Percentiles rank a stretch among this genome's conserved stretches.
Evolutionary conservation across 768 basidiomycete species (phyloP).

Genomic region (Trametes villosa): DNA sequence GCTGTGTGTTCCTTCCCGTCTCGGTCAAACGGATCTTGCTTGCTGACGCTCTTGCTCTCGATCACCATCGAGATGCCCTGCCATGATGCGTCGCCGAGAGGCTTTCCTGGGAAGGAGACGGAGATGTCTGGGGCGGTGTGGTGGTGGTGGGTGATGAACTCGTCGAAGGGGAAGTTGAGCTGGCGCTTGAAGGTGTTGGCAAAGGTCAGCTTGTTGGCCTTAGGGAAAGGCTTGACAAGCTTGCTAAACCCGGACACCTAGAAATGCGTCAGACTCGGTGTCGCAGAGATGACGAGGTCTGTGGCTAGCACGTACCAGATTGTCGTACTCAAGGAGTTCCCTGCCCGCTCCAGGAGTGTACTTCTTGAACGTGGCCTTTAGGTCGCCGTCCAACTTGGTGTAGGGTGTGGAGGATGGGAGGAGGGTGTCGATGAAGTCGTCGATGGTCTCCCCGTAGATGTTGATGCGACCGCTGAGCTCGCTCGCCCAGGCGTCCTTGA

Average conservation of each 20-base stretch:
- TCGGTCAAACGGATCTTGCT: neutral
- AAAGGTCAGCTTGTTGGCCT: constrained; percentile 2
- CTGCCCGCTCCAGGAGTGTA: neutral
- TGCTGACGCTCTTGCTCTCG: too few species aligned
- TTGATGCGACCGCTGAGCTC: too few species aligned
- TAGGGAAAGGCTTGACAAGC: neutral
- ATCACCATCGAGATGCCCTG: too few species aligned
- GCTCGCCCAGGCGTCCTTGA: too few species aligned
- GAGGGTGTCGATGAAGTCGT: constrained; percentile 1
- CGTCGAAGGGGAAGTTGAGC: too few species aligned
- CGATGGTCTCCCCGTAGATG: too few species aligned
- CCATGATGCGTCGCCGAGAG: too few species aligned
- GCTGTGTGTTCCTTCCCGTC: neutral
- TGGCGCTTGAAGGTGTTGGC: neutral
- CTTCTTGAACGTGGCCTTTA: neutral
- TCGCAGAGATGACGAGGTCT: neutral
- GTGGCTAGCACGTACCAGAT: neutral
- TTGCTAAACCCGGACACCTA: neutral
- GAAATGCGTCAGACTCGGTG: neutral
- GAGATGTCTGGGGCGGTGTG: too few species aligned
- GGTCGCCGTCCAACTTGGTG: neutral
- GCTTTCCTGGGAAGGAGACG: too few species aligned
- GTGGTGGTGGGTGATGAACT: too few species aligned
- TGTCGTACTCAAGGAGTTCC: neutral
- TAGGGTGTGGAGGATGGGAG: constrained; percentile 3